phyloP scores from a whole-genome alignment of 805 yeast species.

The Suhomyces canberraensis region DNA sequence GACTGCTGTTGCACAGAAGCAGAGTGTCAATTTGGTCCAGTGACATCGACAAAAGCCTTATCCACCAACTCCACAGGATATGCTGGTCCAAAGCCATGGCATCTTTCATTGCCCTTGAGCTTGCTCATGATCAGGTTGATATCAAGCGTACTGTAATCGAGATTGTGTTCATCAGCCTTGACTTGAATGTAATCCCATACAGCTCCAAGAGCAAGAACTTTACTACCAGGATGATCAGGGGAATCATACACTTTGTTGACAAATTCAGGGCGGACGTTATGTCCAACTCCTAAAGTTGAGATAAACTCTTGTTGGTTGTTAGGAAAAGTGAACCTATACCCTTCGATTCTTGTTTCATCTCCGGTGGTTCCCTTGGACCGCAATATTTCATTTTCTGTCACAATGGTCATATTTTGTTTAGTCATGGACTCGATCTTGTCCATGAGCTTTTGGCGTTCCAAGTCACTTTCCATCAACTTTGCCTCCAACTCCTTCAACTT shows the following conservation, averaged over 20 bases:
- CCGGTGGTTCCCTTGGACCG: slow-evolving; percentile 27
- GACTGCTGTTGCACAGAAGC: no score
- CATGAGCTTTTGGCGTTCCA: slow-evolving; percentile 44
- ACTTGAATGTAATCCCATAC: slow-evolving; percentile 75
- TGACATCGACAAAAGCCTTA: no score
- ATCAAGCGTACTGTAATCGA: slow-evolving; percentile 49
- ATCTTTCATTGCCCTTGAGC: slow-evolving; percentile 65
- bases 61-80: slow-evolving; percentile 48
- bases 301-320: slow-evolving; percentile 33
- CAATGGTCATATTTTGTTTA: slow-evolving; percentile 53
- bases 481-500: slow-evolving; percentile 64
- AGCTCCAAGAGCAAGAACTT: slow-evolving; percentile 68
- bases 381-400: slow-evolving; percentile 60
- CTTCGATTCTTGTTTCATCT: background rate
- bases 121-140: slow-evolving; percentile 54
- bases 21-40: no score
- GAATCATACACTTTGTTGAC: slow-evolving; percentile 33
- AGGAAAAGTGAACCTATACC: slow-evolving; percentile 32
- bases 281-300: slow-evolving; percentile 26
- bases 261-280: slow-evolving; percentile 17
- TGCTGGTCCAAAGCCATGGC: slow-evolving; percentile 81
- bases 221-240: slow-evolving; percentile 39
- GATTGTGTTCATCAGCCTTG: slow-evolving; percentile 43
- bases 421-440: slow-evolving; percentile 50
- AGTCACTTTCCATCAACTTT: slow-evolving; percentile 56